These are phyloP conservation scores for Athelia psychrophila DNA, from an alignment of 1,284 basidiomycete genomes.

Conservation along the genomic window DNA sequence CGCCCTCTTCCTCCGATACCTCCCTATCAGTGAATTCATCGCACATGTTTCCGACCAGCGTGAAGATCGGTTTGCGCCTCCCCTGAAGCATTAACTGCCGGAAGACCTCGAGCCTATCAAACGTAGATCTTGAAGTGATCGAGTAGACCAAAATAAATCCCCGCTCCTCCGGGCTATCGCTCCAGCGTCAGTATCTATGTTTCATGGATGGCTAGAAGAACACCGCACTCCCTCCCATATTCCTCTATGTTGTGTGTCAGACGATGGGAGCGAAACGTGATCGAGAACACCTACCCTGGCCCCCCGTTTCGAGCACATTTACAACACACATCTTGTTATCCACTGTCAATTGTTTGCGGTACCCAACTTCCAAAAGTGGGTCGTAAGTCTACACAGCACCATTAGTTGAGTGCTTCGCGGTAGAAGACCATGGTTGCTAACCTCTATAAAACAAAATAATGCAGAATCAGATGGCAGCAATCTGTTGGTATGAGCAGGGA, in stretches of 20 bases:
- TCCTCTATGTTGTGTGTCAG: slow-evolving; percentile 61
- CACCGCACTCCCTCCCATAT: slow-evolving; percentile 89
- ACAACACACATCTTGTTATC: slow-evolving; percentile 91
- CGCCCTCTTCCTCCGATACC: slow-evolving; percentile 88
- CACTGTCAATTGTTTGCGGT: slow-evolving; percentile 88
- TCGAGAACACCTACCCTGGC: slow-evolving; percentile 68
- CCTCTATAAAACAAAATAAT: slow-evolving; percentile 39
- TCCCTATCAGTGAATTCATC: slow-evolving; percentile 86
- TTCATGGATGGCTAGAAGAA: slow-evolving; percentile 13
- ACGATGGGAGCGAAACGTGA: slow-evolving; percentile 8
- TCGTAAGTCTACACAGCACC: slow-evolving; percentile 66
- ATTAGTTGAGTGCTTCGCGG: slow-evolving; percentile 2
- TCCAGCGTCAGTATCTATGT: slow-evolving; percentile 9
- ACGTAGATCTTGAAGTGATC: slow-evolving; percentile 92
- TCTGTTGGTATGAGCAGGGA: slow-evolving; percentile 11
- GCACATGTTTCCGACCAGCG: slow-evolving; percentile 91
- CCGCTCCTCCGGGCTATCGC: slow-evolving; percentile 88
- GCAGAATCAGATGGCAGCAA: slow-evolving; percentile 16
- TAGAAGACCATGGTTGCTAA: slow-evolving; percentile 23
- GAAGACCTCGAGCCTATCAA: slow-evolving; percentile 93
- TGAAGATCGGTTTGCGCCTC: slow-evolving; percentile 85
- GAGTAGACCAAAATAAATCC: slow-evolving; percentile 99
- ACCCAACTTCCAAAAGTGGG: slow-evolving; percentile 94
- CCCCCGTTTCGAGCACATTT: slow-evolving; percentile 92
- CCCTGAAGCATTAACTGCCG: slow-evolving; percentile 93